Conservation (phyloP, 2,329 filamentous ascomycete species). For the Penicillium sp. region DNA sequence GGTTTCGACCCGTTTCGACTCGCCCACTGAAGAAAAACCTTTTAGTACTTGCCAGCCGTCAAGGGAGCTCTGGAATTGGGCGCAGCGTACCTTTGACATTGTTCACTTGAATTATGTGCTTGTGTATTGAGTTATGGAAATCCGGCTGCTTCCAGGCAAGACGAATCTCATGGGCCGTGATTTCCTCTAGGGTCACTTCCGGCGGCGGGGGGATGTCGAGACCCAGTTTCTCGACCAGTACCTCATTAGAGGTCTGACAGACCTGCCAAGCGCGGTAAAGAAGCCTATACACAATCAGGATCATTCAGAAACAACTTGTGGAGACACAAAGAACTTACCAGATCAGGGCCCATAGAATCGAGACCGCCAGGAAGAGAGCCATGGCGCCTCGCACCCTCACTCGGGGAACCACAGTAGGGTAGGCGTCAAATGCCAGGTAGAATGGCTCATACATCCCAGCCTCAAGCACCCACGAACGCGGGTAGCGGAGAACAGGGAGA, state of each 20-base stretch:
- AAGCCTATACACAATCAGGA: slow-evolving; percentile 54
- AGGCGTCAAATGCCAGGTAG: slow-evolving; percentile 44
- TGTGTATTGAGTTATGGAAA: slow-evolving; percentile 64
- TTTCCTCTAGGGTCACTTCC: slow-evolving; percentile 82
- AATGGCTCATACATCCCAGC: slow-evolving; percentile 47
- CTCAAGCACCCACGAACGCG: slow-evolving; percentile 34
- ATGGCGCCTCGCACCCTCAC: slow-evolving; percentile 48
- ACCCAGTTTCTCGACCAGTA: slow-evolving; percentile 84
- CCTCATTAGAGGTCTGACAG: slow-evolving; percentile 81
- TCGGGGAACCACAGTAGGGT: slow-evolving; percentile 44
- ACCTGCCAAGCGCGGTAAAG: slow-evolving; percentile 82
- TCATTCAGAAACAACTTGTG: slow-evolving; percentile 1
- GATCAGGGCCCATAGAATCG: slow-evolving; percentile 48
- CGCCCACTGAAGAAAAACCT: slow-evolving; percentile 60
- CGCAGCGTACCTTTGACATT: slow-evolving; percentile 69
- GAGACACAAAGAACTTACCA: slow-evolving; percentile 36
- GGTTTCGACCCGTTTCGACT: slow-evolving; percentile 73
- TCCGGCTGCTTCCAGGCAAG: slow-evolving; percentile 83
- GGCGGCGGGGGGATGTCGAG: slow-evolving; percentile 90
- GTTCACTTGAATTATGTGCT: slow-evolving; percentile 90
- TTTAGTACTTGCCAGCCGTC: slow-evolving; percentile 9
- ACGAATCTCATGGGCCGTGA: slow-evolving; percentile 79
- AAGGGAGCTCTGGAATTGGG: not conserved
- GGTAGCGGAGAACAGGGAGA: slow-evolving; percentile 14
- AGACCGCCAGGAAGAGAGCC: slow-evolving; percentile 46